These are phyloP conservation scores for Pseudopyricularia javanii DNA, from an alignment of 2,329 filamentous ascomycete genomes.

Conservation along the genomic window DNA sequence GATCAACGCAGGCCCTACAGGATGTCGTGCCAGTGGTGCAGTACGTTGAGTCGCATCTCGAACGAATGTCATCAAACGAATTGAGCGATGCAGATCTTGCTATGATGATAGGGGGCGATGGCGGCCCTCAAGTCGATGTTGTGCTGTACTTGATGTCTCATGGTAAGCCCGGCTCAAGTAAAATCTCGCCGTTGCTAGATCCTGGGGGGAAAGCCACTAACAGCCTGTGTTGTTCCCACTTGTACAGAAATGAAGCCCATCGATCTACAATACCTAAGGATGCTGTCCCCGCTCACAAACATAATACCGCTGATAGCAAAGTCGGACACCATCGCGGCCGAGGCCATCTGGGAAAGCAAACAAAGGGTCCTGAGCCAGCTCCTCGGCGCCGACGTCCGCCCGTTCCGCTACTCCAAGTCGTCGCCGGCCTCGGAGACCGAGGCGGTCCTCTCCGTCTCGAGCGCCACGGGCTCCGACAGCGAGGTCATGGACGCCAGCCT, in stretches of 20 bases:
- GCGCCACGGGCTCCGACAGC: slow-evolving; percentile 54
- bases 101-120: slow-evolving; percentile 66
- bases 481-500: slow-evolving; percentile 88
- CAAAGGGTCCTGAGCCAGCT: slow-evolving; percentile 44
- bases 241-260: slow-evolving; percentile 40
- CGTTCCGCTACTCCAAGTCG: slow-evolving; percentile 51
- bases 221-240: background rate
- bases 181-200: background rate
- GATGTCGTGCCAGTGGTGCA: slow-evolving; percentile 42
- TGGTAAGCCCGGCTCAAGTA: slow-evolving; percentile 34
- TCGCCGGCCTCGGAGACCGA: slow-evolving; percentile 7
- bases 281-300: slow-evolving; percentile 64
- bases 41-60: slow-evolving; percentile 62
- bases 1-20: background rate
- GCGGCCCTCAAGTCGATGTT: slow-evolving; percentile 73
- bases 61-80: slow-evolving; percentile 49
- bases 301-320: slow-evolving; percentile 73
- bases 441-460: slow-evolving; percentile 66
- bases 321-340: slow-evolving; percentile 53
- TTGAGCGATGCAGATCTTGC: slow-evolving; percentile 64
- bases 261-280: slow-evolving; percentile 61
- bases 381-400: slow-evolving; percentile 41
- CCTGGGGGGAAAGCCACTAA: too few relatives aligned
- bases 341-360: slow-evolving; percentile 48
- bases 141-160: slow-evolving; percentile 71